Conservation (phyloP, 2,329 filamentous ascomycete species). For the Paraconiothyrium sp. region DNA sequence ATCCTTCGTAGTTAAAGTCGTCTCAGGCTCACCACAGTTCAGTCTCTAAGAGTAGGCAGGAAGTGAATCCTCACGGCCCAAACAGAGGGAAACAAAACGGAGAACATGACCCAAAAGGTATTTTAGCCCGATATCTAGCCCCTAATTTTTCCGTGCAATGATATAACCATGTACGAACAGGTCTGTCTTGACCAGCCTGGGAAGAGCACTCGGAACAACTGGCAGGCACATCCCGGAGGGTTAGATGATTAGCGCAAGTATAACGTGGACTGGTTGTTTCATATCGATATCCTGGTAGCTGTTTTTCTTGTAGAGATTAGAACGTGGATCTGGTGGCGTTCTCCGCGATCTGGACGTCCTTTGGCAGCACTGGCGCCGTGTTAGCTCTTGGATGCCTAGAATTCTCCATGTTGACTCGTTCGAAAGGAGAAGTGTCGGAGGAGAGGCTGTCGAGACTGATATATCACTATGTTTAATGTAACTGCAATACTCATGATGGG, state of each 20-base stretch:
- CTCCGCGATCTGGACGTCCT: not conserved
- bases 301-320: not conserved
- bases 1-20: not conserved
- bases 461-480: not conserved
- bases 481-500: not conserved
- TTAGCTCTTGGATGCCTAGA: not conserved
- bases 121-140: not conserved
- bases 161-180: not conserved
- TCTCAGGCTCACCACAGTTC: not conserved
- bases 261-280: not conserved
- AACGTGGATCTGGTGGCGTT: not conserved
- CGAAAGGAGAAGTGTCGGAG: not conserved
- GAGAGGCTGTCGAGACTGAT: not conserved
- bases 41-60: not conserved
- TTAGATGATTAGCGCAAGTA: not conserved
- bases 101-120: not conserved
- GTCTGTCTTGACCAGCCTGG: not conserved
- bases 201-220: not conserved
- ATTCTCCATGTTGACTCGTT: not conserved
- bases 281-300: not conserved
- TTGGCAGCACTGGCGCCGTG: not conserved
- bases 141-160: not conserved
- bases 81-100: not conserved
- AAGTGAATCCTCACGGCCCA: too few relatives aligned
- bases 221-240: not conserved